Evolutionary conservation across 2,329 filamentous ascomycete species (phyloP), one percentile per base, ranked within the genome.

Genomic region (Arthroderma uncinatum): DNA sequence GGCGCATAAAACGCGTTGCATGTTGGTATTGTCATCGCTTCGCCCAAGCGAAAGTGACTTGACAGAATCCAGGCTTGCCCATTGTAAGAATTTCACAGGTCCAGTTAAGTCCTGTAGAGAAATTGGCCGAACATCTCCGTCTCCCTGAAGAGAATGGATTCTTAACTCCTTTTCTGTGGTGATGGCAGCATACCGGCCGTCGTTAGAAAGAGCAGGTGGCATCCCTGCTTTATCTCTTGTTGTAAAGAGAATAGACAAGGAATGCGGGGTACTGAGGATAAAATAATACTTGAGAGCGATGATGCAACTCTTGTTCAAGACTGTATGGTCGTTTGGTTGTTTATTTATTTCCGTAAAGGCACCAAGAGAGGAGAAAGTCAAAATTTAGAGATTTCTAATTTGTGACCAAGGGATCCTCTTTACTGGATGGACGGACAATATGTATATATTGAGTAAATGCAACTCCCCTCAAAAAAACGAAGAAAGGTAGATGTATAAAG

Each of bases 1-100:
- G 23, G 67, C 67, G 47, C 63, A 69, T 1, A 74, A 63, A 14
- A 74, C 28, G 14, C 69, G 68, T 48, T 65, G 64, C 10, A 25
- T 21, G 16, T 16, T 52, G 10, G 42, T 34, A 40, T 36, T 14
- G 10, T 33, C 12, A 14, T 52, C 37, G 28, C 23, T 19, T 42
- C 23, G 19, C 16, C 19, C 50, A 23, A 25, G 16, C n/a, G 21
- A 23, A 36, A 16, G 2, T 28, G 28, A n/a, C 25, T 48, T 21
- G 5, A 10, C n/a, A 14, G 9, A 10, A 12, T 48, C 33, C 12
- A 9, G 23, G 10, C 30, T 50, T 33, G 59, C 57, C 59, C 59
- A 60, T 48, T 57, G 57, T 23, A 60, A 34, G 48, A 44, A 57
- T 36, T 42, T 58, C 44, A 57, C 10, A 19, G 30, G 21, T 19